phyloP scores from a whole-genome alignment of 2,329 filamentous ascomycete genomes.

The Monilinia vaccinii-corymbosi region DNA sequence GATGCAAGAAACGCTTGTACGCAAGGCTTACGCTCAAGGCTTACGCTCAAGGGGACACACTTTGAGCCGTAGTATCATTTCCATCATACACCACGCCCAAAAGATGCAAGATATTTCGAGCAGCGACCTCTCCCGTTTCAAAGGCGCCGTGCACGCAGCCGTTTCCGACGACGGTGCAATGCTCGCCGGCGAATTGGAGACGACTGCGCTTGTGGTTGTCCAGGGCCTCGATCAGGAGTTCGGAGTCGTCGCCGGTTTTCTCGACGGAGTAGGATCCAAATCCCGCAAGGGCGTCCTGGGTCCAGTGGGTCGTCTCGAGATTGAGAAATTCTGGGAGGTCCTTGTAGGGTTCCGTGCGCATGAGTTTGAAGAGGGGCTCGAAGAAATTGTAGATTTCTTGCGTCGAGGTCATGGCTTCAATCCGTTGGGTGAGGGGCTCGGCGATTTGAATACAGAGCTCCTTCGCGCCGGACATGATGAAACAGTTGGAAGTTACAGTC shows the following conservation, averaged over 20 bases:
- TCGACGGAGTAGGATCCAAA: conserved; percentile 36
- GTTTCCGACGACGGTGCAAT: conserved; percentile 34
- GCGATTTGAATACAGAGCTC: conserved; percentile 36
- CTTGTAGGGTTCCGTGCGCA: conserved; percentile 36
- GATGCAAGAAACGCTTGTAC: not conserved
- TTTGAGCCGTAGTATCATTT: conserved; percentile 20
- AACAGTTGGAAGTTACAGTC: conserved; percentile 36
- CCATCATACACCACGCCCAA: conserved; percentile 32
- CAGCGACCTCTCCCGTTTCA: conserved; percentile 34
- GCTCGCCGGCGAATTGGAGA: conserved; percentile 36
- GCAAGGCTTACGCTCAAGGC: not conserved
- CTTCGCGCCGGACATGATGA: conserved; percentile 36
- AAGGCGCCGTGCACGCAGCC: conserved; percentile 38
- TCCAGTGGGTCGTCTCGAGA: conserved; percentile 37
- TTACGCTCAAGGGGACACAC: conserved; percentile 14
- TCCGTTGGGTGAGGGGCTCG: conserved; percentile 36
- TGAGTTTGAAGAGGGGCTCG: conserved; percentile 36
- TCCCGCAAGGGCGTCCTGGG: conserved; percentile 35
- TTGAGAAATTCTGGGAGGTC: conserved; percentile 32
- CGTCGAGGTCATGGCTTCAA: conserved; percentile 35
- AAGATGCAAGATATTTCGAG: conserved; percentile 31
- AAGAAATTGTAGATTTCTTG: conserved; percentile 34
- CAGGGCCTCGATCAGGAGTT: conserved; percentile 31
- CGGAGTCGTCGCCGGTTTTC: conserved; percentile 36
- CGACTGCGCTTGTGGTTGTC: conserved; percentile 31